phyloP scores from a whole-genome alignment of 2,329 filamentous ascomycete species.

The Colletotrichum costaricense region DNA sequence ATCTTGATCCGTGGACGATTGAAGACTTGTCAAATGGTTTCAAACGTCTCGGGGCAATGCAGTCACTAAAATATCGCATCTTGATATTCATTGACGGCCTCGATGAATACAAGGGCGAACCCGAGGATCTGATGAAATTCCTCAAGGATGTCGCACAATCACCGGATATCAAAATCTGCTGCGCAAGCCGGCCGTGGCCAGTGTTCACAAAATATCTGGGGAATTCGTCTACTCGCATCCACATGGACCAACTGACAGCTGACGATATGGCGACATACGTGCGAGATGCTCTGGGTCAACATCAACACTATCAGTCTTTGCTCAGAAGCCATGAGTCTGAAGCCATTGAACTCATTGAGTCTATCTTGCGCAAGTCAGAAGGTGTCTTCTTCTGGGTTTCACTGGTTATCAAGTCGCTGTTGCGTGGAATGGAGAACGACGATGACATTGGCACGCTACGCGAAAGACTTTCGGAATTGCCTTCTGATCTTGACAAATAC shows the following conservation, averaged over 20 bases:
- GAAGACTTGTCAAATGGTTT: slow-evolving; percentile 41
- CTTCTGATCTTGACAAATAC: slow-evolving; percentile 32
- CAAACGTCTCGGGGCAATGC: slow-evolving; percentile 23
- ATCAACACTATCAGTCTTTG: neutral
- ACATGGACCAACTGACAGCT: slow-evolving; percentile 42
- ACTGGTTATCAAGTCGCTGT: slow-evolving; percentile 36
- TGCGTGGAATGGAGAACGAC: slow-evolving; percentile 28
- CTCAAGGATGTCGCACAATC: slow-evolving; percentile 32
- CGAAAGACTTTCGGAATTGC: slow-evolving; percentile 22
- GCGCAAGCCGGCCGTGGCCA: slow-evolving; percentile 46
- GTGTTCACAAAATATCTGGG: slow-evolving; percentile 42
- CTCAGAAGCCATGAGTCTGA: neutral
- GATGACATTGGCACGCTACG: slow-evolving; percentile 20
- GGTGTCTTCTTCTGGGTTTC: slow-evolving; percentile 49
- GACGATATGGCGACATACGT: slow-evolving; percentile 43
- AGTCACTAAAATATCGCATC: neutral
- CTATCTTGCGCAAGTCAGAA: slow-evolving; percentile 40
- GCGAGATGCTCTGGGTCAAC: neutral
- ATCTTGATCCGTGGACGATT: slow-evolving; percentile 40
- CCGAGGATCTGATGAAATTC: slow-evolving; percentile 42
- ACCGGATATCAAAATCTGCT: slow-evolving; percentile 46
- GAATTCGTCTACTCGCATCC: slow-evolving; percentile 27
- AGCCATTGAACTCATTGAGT: slow-evolving; percentile 35
- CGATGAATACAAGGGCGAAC: slow-evolving; percentile 48
- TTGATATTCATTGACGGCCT: slow-evolving; percentile 46